Conservation (phyloP, 768 basidiomycete genomes). For the Tricholoma saponaceum region DNA sequence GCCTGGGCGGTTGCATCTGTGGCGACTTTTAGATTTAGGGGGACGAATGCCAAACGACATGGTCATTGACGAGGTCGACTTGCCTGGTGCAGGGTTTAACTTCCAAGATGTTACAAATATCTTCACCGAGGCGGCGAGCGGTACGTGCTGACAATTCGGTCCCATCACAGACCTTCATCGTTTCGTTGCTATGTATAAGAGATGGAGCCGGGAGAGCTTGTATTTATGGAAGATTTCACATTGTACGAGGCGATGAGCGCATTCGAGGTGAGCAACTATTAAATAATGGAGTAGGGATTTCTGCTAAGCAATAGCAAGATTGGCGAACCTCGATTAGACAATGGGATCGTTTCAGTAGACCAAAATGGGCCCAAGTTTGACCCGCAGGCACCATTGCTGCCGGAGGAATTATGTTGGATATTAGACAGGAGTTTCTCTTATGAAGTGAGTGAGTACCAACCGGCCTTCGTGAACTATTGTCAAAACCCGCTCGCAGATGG, state of each 20-base stretch:
- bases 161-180: neutral
- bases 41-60: neutral
- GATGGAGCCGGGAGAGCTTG: constrained; percentile 57
- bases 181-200: constrained; percentile 29
- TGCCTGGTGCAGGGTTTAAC: constrained; percentile 54
- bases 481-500: constrained; percentile 50
- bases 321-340: constrained; percentile 87
- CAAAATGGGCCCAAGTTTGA: constrained; percentile 52
- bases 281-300: neutral
- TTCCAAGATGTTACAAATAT: constrained; percentile 62
- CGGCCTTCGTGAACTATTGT: neutral
- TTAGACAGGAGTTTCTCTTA: constrained; percentile 72
- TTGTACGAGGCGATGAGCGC: constrained; percentile 93
- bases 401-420: constrained; percentile 86
- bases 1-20: neutral
- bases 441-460: constrained; percentile 52
- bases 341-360: constrained; percentile 51
- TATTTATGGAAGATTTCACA: constrained; percentile 67
- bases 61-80: constrained; percentile 15
- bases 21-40: neutral
- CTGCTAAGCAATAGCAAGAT: constrained; percentile 48
- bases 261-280: constrained; percentile 58
- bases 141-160: constrained; percentile 31
- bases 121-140: constrained; percentile 57
- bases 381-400: constrained; percentile 56